Evolutionary conservation across 805 yeast genomes (phyloP), one percentile per base, ranked within the genome.

Genomic region (Ascoidea tarda): DNA sequence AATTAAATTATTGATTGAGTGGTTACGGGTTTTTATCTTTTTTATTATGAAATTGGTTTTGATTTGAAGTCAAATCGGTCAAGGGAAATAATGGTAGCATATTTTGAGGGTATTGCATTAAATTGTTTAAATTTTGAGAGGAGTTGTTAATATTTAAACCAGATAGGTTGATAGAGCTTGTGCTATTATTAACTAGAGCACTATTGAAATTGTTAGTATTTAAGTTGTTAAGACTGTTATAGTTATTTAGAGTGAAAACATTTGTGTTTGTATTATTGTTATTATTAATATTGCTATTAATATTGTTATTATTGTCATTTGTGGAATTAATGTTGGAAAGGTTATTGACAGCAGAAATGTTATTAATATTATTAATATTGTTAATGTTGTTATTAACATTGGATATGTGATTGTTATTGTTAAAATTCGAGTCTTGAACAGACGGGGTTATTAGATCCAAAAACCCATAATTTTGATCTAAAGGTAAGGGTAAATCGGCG

Each of bases 401-500:
- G 51, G 47, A 42, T 56, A 52, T 16, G 60, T 58, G 47, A 55
- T 59, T 14, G 63, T 57, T 47, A 59, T 62, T 57, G 12, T 59
- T 56, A 5, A 62, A 56, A 5, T 66, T 58, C 8, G 48, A 47
- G 10, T 47, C 14, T 16, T 48, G 46, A 1, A 65, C 57, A 51
- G 65, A 65, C 14, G 44, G 44, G 16, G 67, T 55, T 49, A 72
- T 69, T 53, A 70, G 61, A 55, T 73, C 77, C 48, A 73, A 55
- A 16, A 71, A 60, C 1, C 77, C 77, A 53, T 62, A 66, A 5
- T 67, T 63, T 1, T 67, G 60, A 46, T 65, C 68, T 55, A 65
- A 67, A 5, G 67, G 68, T 10, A 64, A 48, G 47, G 59, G 28
- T 21, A 21, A 21, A 21, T 21, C 28, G 28, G 28, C 28, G 28